phyloP scores from a whole-genome alignment of 2,329 filamentous ascomycete species.

The Akanthomyces uredinophilus region DNA sequence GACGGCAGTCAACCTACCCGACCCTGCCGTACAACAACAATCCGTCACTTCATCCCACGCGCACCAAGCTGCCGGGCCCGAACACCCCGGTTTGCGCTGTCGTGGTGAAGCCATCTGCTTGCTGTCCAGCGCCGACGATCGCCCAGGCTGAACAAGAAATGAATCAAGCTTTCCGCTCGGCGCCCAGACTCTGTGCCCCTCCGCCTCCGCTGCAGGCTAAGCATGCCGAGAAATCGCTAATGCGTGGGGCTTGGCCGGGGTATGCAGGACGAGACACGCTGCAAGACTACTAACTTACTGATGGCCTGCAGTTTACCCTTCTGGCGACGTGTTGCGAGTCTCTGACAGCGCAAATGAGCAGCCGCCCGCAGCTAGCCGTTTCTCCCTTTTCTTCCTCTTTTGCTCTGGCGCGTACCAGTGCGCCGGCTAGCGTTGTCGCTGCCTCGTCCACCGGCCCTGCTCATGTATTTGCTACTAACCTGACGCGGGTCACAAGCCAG shows the following conservation, averaged over 20 bases:
- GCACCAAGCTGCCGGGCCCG: not conserved
- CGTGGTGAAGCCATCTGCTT: not conserved
- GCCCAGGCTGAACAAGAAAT: constrained; percentile 13
- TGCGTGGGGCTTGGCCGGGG: constrained; percentile 12
- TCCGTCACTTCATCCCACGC: not conserved
- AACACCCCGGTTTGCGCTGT: not conserved
- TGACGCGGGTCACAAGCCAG: not conserved
- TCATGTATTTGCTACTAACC: not conserved
- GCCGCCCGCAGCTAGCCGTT: not conserved
- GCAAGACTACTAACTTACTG: too few relatives aligned
- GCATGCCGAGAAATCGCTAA: constrained; percentile 14
- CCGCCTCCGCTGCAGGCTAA: constrained; percentile 13
- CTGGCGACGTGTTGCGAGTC: not conserved
- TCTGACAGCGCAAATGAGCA: not conserved
- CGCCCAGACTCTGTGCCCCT: constrained; percentile 17
- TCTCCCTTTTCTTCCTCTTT: constrained; percentile 9
- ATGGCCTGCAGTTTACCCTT: not conserved
- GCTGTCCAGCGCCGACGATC: not conserved
- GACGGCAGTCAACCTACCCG: not conserved
- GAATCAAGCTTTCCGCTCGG: constrained; percentile 19
- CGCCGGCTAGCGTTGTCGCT: not conserved
- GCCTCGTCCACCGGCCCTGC: not conserved
- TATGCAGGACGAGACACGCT: constrained; percentile 1
- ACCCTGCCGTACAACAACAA: not conserved
- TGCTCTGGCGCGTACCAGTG: not conserved